Evolutionary conservation across 805 yeast species (phyloP).

Genomic region (Nakazawaea wickerhamii): DNA sequence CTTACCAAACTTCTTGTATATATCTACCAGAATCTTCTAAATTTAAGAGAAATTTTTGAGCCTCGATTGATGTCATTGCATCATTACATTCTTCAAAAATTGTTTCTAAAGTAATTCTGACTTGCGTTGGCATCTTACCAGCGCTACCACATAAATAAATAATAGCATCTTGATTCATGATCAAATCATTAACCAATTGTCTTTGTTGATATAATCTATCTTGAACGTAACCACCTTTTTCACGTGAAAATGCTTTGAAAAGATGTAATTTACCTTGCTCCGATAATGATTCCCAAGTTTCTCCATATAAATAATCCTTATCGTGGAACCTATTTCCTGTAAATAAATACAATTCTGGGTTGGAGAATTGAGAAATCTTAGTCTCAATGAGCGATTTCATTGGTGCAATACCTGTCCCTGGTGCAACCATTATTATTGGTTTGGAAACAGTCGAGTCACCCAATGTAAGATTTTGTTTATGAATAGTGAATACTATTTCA

Average conservation of each 20-base stretch:
- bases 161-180: constrained; percentile 51
- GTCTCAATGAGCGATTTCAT: constrained; percentile 63
- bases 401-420: constrained; percentile 98
- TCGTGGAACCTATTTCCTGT: constrained; percentile 66
- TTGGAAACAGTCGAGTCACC: constrained; percentile 16
- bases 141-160: constrained; percentile 89
- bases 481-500: constrained; percentile 45
- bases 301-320: constrained; percentile 65
- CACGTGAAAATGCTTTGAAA: constrained; percentile 46
- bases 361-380: constrained; percentile 17
- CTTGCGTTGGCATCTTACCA: constrained; percentile 90
- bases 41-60: constrained; percentile 43
- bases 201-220: constrained; percentile 54
- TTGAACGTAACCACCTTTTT: constrained; percentile 69
- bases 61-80: constrained; percentile 35
- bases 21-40: constrained; percentile 67
- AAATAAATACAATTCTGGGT: constrained; percentile 46
- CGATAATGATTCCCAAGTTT: constrained; percentile 41
- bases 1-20: constrained; percentile 85
- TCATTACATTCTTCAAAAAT: constrained; percentile 45
- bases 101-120: constrained; percentile 70
- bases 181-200: constrained; percentile 41
- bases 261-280: constrained; percentile 26
- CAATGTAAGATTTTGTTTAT: constrained; percentile 38
- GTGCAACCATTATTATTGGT: constrained; percentile 72